Percentiles rank a stretch among this genome's conserved stretches.
phyloP scores from a whole-genome alignment of 345 rosid genomes.

The Brassica rapa region DNA sequence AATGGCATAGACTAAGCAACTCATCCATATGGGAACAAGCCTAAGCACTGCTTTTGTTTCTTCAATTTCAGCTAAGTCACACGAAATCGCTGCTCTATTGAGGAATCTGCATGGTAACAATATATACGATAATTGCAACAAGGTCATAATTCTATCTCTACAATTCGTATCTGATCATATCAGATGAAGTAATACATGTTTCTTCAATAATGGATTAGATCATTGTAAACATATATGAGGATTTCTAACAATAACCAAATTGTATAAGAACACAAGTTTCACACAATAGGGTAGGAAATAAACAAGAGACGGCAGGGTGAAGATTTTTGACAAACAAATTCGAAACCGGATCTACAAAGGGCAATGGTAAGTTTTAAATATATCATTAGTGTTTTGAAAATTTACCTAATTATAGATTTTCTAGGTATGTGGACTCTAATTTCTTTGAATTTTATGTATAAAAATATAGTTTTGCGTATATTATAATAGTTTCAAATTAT shows the following conservation, averaged over 20 bases:
- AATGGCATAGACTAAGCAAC: slow-evolving; percentile 49
- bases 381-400: no score
- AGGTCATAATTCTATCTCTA: background rate
- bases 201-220: background rate
- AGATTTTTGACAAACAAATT: background rate
- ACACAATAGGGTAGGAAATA: background rate
- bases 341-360: background rate
- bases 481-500: no score
- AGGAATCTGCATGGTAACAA: slow-evolving; percentile 46
- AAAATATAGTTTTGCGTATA: no score
- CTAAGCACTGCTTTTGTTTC: slow-evolving; percentile 50
- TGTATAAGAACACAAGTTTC: background rate
- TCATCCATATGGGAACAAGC: slow-evolving; percentile 55
- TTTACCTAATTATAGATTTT: no score
- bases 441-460: no score
- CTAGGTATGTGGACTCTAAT: no score
- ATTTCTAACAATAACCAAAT: no score
- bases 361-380: no score
- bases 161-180: background rate
- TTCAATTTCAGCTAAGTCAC: slow-evolving; percentile 47
- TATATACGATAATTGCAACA: background rate
- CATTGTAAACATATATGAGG: background rate
- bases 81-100: slow-evolving; percentile 47
- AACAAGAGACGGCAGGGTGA: background rate
- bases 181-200: background rate